Conservation (phyloP, 805 yeast species). For the Blastobotrys mokoenaii region DNA sequence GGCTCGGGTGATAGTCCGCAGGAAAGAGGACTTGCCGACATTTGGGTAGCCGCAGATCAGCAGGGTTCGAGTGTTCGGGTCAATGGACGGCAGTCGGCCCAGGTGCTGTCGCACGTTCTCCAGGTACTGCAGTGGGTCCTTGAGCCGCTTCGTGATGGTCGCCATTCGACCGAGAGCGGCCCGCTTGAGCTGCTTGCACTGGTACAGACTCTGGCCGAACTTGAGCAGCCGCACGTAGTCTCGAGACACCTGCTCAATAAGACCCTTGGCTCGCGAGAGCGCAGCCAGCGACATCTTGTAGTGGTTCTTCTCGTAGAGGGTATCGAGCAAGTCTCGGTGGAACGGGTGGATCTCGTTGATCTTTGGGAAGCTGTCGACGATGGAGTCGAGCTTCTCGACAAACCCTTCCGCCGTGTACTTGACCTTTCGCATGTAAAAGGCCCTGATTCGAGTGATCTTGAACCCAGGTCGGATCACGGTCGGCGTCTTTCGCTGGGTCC, state of each 20-base stretch:
- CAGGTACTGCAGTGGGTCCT: conserved; percentile 85
- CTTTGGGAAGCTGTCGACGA: conserved; percentile 86
- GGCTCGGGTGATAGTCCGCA: conserved; percentile 89
- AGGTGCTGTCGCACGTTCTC: conserved; percentile 99
- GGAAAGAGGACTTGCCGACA: conserved; percentile 96
- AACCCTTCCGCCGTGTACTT: conserved; percentile 95
- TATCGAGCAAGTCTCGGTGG: conserved; percentile 96
- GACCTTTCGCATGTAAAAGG: conserved; percentile 97
- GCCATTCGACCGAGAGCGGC: conserved; percentile 99
- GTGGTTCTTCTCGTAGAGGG: conserved; percentile 95
- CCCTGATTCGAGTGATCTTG: conserved; percentile 90
- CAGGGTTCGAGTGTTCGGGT: conserved; percentile 96
- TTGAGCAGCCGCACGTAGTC: conserved; percentile 90
- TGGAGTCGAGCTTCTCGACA: conserved; percentile 80
- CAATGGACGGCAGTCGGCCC: conserved; percentile 96
- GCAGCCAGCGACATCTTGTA: conserved; percentile 95
- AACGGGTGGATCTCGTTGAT: conserved; percentile 97
- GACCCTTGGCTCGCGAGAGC: conserved; percentile 83
- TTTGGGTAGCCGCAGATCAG: conserved; percentile 98
- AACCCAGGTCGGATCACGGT: conserved; percentile 98
- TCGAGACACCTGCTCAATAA: conserved; percentile 92
- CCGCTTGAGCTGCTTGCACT: conserved; percentile 96
- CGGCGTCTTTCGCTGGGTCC: conserved; percentile 98
- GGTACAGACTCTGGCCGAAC: conserved; percentile 96
- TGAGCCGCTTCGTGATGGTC: conserved; percentile 87